These are phyloP conservation scores for Cornus controversa DNA, from an alignment of 148 eudicot genomes.

Conservation along the genomic window DNA sequence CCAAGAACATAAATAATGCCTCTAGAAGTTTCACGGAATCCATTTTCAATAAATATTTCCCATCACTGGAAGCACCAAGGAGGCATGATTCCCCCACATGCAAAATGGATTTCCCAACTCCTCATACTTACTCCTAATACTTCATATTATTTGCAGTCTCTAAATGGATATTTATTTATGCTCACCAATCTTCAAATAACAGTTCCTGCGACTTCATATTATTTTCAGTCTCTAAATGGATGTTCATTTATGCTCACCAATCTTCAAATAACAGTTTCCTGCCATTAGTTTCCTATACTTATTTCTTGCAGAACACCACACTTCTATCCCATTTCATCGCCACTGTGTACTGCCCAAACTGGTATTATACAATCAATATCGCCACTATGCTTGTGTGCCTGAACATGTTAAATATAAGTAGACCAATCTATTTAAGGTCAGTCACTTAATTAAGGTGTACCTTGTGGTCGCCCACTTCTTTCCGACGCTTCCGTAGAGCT, in stretches of 20 bases:
- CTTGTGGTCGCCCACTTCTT: slow-evolving; percentile 58
- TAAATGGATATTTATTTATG: neutral
- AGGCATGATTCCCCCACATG: neutral
- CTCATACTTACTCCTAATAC: neutral
- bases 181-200: too few species aligned
- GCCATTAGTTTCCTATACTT: neutral
- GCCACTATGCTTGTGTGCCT: neutral
- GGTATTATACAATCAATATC: neutral
- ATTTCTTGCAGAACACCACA: neutral
- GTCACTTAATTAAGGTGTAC: neutral
- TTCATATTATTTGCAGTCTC: neutral
- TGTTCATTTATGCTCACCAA: too few species aligned
- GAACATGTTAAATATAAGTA: neutral
- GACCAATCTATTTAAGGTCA: neutral
- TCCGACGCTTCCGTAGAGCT: slow-evolving; percentile 73
- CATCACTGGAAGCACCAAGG: neutral
- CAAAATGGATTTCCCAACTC: neutral
- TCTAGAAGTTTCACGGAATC: neutral
- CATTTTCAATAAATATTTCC: neutral
- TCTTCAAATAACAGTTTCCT: too few species aligned
- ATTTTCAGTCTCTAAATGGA: neutral
- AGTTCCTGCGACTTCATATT: neutral
- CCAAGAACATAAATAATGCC: too few species aligned
- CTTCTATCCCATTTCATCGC: neutral
- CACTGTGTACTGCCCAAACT: neutral